These are phyloP conservation scores for Heterobasidion occidentale DNA, from an alignment of 1,284 basidiomycete species.

Conservation along the genomic window DNA sequence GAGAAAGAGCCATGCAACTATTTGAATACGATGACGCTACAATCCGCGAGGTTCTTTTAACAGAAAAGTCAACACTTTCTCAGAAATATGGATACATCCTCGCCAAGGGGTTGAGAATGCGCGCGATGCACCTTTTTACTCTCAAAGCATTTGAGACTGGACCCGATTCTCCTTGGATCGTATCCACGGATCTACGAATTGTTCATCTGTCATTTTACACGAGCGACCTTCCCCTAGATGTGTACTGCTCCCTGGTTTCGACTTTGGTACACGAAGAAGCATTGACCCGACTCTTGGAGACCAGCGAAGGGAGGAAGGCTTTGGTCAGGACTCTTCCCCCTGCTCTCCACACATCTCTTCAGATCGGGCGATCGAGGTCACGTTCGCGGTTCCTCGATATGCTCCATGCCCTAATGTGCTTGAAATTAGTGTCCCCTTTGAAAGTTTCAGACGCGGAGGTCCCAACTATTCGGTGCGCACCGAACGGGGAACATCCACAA, in stretches of 20 bases:
- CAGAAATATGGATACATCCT: slow-evolving; percentile 65
- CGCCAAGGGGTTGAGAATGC: slow-evolving; percentile 54
- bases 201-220: slow-evolving; percentile 48
- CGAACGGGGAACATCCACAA: slow-evolving; percentile 31
- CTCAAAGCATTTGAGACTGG: slow-evolving; percentile 38
- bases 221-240: slow-evolving; percentile 48
- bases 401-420: slow-evolving; percentile 43
- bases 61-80: slow-evolving; percentile 55
- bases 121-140: slow-evolving; percentile 51
- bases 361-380: slow-evolving; percentile 47
- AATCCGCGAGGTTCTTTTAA: slow-evolving; percentile 51
- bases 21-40: slow-evolving; percentile 43
- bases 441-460: slow-evolving; percentile 29
- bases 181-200: slow-evolving; percentile 46
- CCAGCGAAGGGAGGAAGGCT: slow-evolving; percentile 36
- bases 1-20: slow-evolving; percentile 38
- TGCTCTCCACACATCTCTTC: slow-evolving; percentile 38
- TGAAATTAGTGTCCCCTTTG: slow-evolving; percentile 51
- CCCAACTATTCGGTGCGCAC: slow-evolving; percentile 37
- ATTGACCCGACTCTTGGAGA: slow-evolving; percentile 37
- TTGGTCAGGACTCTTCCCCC: slow-evolving; percentile 43
- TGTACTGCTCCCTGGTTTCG: slow-evolving; percentile 56
- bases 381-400: slow-evolving; percentile 52
- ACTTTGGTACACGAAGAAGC: slow-evolving; percentile 43
- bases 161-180: slow-evolving; percentile 31